phyloP scores from a whole-genome alignment of 2,329 filamentous ascomycete species.

The Pseudogymnoascus sp. region DNA sequence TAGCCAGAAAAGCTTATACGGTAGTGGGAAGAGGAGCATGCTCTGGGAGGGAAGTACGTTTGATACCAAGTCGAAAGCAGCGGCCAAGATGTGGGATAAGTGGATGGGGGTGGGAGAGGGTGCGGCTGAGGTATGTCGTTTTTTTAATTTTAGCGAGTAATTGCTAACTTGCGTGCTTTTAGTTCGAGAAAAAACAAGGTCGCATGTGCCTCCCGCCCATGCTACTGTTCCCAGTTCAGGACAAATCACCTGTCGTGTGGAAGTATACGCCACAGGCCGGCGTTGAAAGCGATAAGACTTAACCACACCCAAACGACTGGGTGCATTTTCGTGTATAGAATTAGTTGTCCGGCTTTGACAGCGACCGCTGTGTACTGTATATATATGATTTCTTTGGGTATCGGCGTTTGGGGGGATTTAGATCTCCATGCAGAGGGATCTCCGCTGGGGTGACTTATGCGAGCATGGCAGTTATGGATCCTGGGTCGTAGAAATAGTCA shows the following conservation, averaged over 20 bases:
- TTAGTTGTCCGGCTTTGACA: neutral
- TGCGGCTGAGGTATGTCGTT: constrained; percentile 29
- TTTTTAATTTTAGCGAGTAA: no score
- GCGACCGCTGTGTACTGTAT: neutral
- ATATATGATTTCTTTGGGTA: neutral
- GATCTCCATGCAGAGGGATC: neutral
- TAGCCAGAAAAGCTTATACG: constrained; percentile 46
- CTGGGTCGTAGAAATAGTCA: neutral
- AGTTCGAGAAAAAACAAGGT: constrained; percentile 51
- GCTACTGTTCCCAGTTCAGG: constrained; percentile 54
- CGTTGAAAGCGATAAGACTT: neutral
- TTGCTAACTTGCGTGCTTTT: neutral
- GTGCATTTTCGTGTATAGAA: neutral
- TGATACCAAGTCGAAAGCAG: constrained; percentile 53
- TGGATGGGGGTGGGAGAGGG: constrained; percentile 55
- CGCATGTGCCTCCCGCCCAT: constrained; percentile 52
- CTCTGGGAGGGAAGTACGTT: constrained; percentile 50
- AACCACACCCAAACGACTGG: neutral
- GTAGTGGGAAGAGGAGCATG: constrained; percentile 51
- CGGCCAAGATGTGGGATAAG: constrained; percentile 54
- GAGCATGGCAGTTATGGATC: neutral
- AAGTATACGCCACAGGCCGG: neutral
- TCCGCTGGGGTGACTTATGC: neutral
- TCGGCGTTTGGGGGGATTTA: neutral
- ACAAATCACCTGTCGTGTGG: constrained; percentile 22